Evolutionary conservation across 257 asterid genomes (phyloP).

Genomic region (Mentha longifolia): DNA sequence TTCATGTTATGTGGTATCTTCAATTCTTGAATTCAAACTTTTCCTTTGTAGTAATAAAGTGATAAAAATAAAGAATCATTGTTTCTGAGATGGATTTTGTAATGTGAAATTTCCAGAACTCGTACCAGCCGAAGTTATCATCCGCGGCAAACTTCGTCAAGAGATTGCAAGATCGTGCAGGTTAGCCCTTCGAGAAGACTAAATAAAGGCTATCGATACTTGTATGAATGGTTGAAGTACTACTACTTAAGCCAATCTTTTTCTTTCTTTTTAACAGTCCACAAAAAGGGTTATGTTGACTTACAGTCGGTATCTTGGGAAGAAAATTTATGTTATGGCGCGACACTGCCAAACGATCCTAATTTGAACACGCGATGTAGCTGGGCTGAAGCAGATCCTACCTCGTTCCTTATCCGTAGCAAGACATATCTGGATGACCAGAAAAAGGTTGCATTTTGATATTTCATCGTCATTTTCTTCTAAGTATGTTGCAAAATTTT

Average conservation of each 20-base stretch:
- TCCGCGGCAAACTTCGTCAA: conserved; percentile 70
- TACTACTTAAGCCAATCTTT: conserved; percentile 2
- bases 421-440: conserved; percentile 65
- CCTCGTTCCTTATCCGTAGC: conserved; percentile 79
- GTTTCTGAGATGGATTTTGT: conserved; percentile 3
- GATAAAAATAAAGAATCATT: background rate
- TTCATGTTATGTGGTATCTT: conserved; percentile 51
- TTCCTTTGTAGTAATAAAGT: background rate
- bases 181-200: conserved; percentile 38
- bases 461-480: background rate
- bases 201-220: conserved; percentile 11
- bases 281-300: conserved; percentile 73
- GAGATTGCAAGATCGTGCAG: conserved; percentile 69
- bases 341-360: conserved; percentile 76
- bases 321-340: conserved; percentile 51
- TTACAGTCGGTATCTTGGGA: conserved; percentile 65
- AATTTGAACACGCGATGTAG: conserved; percentile 59
- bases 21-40: background rate
- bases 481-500: conserved; percentile 1
- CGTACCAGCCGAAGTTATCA: conserved; percentile 51
- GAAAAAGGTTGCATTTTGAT: conserved; percentile 54
- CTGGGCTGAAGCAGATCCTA: conserved; percentile 76
- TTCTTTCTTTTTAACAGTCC: conserved; percentile 45
- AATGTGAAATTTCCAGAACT: conserved; percentile 52
- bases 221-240: conserved; percentile 7